phyloP scores from a whole-genome alignment of 495 filamentous ascomycete species.

The Penicillium parvum region DNA sequence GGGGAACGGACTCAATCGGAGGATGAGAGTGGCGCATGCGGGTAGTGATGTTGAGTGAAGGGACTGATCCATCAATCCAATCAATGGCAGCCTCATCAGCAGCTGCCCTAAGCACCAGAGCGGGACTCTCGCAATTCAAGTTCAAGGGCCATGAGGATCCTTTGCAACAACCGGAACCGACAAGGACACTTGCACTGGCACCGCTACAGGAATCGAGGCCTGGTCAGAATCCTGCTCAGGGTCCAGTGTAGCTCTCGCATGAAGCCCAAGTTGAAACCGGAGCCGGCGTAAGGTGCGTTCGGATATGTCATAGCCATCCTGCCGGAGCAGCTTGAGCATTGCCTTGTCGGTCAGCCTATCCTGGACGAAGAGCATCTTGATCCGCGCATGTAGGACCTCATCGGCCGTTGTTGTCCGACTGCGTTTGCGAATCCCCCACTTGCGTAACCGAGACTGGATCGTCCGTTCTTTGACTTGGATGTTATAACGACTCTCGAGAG shows the following conservation, averaged over 20 bases:
- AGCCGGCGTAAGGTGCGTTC: constrained; percentile 24
- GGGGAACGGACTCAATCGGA: constrained; percentile 2
- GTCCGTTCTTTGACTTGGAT: constrained; percentile 29
- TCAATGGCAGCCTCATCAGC: constrained; percentile 2
- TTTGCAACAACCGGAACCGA: constrained; percentile 3
- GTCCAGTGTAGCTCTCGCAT: constrained; percentile 20
- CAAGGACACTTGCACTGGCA: constrained; percentile 7
- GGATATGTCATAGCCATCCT: constrained; percentile 28
- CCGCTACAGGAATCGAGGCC: constrained; percentile 1
- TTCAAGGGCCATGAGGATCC: constrained; percentile 1
- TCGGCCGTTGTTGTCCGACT: constrained; percentile 26
- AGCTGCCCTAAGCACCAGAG: neutral
- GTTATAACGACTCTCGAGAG: constrained; percentile 22
- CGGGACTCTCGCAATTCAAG: neutral
- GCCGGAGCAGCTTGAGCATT: constrained; percentile 23
- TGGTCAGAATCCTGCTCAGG: constrained; percentile 6
- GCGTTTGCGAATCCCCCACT: constrained; percentile 31
- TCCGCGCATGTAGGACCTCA: constrained; percentile 23
- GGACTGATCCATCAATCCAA: neutral
- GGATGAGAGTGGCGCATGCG: constrained; percentile 7
- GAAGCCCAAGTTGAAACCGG: constrained; percentile 25
- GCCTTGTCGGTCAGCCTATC: constrained; percentile 27
- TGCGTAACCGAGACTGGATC: constrained; percentile 26
- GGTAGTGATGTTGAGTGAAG: neutral
- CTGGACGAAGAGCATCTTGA: constrained; percentile 23